Conservation (phyloP, 805 yeast species). For the Lachancea thermotolerans region DNA sequence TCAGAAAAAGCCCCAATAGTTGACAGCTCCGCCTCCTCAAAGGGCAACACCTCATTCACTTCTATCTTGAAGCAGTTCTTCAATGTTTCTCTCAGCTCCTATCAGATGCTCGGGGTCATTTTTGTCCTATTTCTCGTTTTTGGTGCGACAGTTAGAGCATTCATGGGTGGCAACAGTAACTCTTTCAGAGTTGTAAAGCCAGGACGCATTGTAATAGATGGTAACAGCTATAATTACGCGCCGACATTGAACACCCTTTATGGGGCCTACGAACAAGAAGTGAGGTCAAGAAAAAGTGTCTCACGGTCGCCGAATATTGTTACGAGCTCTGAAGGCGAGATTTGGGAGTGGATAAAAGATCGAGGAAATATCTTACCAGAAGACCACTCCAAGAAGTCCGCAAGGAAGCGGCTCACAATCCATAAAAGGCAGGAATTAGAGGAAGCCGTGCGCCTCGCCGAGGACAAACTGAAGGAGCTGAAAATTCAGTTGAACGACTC, state of each 20-base stretch:
- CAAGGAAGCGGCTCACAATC: neutral
- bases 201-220: slow-evolving; percentile 30
- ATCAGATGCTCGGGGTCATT: neutral
- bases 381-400: slow-evolving; percentile 5
- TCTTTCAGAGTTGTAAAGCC: slow-evolving; percentile 13
- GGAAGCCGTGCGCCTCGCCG: slow-evolving; percentile 26
- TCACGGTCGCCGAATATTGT: slow-evolving; percentile 21
- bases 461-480: slow-evolving; percentile 23
- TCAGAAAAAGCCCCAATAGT: neutral
- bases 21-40: neutral
- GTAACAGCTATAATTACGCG: slow-evolving; percentile 34
- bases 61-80: neutral
- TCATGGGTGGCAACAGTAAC: neutral
- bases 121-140: slow-evolving; percentile 2
- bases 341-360: slow-evolving; percentile 70
- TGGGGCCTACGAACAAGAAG: slow-evolving; percentile 23
- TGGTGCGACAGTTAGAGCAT: slow-evolving; percentile 3
- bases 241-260: slow-evolving; percentile 37
- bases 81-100: neutral
- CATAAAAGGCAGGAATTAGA: slow-evolving; percentile 20
- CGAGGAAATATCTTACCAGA: slow-evolving; percentile 25
- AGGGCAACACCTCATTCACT: neutral
- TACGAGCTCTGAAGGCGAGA: slow-evolving; percentile 45
- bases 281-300: slow-evolving; percentile 8
- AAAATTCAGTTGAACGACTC: slow-evolving; percentile 6